Conservation (phyloP, 2,329 filamentous ascomycete genomes). For the Thelonectria discophora region DNA sequence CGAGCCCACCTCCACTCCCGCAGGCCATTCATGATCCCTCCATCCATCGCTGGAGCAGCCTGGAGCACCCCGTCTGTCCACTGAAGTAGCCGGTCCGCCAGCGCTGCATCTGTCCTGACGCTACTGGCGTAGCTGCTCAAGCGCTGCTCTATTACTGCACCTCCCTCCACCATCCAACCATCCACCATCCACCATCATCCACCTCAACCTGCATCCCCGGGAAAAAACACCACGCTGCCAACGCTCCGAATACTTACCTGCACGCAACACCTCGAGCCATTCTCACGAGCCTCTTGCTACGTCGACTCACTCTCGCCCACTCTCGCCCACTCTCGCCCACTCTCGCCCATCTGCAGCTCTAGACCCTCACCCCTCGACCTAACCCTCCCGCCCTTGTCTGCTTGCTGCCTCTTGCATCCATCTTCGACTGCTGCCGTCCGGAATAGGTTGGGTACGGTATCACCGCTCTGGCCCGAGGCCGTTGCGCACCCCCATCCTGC, state of each 20-base stretch:
- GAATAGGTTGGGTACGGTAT: constrained; percentile 43
- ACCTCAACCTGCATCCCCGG: constrained; percentile 26
- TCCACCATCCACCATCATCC: constrained; percentile 35
- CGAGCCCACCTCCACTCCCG: too few relatives aligned
- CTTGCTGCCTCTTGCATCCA: constrained; percentile 2
- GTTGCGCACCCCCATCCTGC: constrained; percentile 34
- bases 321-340: constrained; percentile 21
- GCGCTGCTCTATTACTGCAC: constrained; percentile 13
- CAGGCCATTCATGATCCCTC: too few relatives aligned
- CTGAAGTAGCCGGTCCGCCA: constrained; percentile 9
- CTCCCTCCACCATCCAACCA: constrained; percentile 8
- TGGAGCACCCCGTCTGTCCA: too few relatives aligned
- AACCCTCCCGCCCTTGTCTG: constrained; percentile 40
- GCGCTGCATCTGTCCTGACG: constrained; percentile 22
- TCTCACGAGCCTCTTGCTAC: constrained; percentile 5
- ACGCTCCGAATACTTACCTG: not conserved
- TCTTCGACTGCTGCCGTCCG: constrained; percentile 37
- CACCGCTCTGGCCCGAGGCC: constrained; percentile 33
- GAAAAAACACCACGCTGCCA: constrained; percentile 7
- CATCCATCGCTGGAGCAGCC: too few relatives aligned
- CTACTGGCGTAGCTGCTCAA: constrained; percentile 24
- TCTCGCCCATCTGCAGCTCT: constrained; percentile 13
- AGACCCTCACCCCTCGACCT: constrained; percentile 28
- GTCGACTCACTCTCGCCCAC: constrained; percentile 19
- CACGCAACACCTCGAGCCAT: constrained; percentile 21